A percentile compares a stretch with the other conserved stretches of the same genome.
Conservation (phyloP, 495 filamentous ascomycete species). For the Talaromyces nanjingensis region DNA sequence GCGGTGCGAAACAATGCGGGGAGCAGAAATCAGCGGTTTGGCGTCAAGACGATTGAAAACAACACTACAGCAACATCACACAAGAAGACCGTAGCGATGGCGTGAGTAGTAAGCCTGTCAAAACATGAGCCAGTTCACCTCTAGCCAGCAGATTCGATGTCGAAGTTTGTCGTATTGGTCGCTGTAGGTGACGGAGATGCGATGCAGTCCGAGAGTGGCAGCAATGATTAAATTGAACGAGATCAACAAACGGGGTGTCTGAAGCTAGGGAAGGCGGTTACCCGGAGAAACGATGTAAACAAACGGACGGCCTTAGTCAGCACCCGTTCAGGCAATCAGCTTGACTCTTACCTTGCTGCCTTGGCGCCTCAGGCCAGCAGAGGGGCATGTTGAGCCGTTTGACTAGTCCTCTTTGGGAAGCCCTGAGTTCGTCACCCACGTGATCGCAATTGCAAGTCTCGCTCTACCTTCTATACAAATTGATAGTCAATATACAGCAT, state of each 20-base stretch:
- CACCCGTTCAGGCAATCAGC: background rate
- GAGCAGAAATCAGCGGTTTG: background rate
- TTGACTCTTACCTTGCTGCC: slow-evolving; percentile 3
- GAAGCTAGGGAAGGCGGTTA: background rate
- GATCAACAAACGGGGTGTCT: background rate
- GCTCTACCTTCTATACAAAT: background rate
- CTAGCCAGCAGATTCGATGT: background rate
- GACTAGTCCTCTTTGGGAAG: background rate
- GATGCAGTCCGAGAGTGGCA: background rate
- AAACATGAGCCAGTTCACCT: background rate
- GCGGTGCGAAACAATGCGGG: background rate
- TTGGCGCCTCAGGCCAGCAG: background rate
- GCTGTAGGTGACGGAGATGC: background rate
- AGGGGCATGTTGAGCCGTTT: background rate
- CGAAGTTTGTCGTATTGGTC: background rate
- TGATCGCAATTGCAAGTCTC: background rate
- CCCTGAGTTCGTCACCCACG: background rate
- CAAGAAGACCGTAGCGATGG: background rate
- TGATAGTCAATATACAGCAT: background rate
- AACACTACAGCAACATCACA: background rate
- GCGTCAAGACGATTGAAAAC: background rate
- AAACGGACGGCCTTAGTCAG: slow-evolving; percentile 7
- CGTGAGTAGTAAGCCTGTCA: background rate
- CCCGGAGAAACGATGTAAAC: slow-evolving; percentile 10
- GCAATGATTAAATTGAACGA: background rate